Conservation (phyloP, 768 basidiomycete genomes). For the Coprinopsis sp. region DNA sequence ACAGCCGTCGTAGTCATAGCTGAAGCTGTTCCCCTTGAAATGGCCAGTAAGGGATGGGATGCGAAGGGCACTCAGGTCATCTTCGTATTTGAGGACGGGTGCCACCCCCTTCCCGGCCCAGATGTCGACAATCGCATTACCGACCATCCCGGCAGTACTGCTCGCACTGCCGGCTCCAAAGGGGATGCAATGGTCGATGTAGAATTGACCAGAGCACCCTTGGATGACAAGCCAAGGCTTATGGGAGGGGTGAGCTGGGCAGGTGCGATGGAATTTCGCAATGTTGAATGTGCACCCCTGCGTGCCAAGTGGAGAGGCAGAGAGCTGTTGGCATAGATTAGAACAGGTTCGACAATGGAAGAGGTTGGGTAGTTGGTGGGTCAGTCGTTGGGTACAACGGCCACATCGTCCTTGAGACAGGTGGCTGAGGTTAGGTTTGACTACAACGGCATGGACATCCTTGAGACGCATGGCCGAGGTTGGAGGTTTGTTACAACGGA, state of each 20-base stretch:
- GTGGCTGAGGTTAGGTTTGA: no score
- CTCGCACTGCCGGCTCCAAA: conserved; percentile 20
- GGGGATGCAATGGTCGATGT: conserved; percentile 17
- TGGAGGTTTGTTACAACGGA: no score
- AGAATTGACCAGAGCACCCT: conserved; percentile 10
- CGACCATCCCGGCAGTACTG: conserved; percentile 19
- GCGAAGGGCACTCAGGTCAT: conserved; percentile 2
- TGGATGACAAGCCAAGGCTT: conserved; percentile 23
- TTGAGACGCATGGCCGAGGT: no score
- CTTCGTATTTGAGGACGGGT: conserved; percentile 16
- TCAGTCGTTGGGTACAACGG: neutral
- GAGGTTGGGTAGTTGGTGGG: neutral
- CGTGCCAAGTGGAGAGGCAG: conserved; percentile 20
- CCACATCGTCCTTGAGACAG: no score
- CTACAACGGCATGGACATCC: no score
- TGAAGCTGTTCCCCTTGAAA: neutral
- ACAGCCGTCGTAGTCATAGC: conserved; percentile 1
- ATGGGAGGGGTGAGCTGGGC: conserved; percentile 20
- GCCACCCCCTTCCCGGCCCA: conserved; percentile 12
- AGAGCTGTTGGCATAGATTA: neutral
- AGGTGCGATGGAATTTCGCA: conserved; percentile 24
- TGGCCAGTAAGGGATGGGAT: neutral
- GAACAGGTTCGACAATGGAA: neutral
- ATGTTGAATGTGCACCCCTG: conserved; percentile 24
- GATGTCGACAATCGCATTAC: conserved; percentile 19